Evolutionary conservation across 139 green algal species (phyloP).

Genomic region (Coccomyxa sp.): DNA sequence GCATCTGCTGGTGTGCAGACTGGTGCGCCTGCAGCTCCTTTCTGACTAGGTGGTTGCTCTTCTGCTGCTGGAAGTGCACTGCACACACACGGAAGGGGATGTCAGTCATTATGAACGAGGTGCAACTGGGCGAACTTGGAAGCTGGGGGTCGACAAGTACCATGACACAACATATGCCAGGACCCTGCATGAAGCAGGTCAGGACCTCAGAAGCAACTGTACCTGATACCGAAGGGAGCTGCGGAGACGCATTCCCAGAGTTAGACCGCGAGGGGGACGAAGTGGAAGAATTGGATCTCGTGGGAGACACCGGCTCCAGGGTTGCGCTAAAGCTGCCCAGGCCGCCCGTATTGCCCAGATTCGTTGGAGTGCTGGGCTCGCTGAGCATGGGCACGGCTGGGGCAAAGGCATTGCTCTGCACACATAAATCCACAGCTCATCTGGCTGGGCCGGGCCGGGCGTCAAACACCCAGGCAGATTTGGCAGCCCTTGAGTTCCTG

Average conservation of each 20-base stretch:
- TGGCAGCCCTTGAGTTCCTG: too few species aligned
- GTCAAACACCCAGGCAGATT: too few species aligned
- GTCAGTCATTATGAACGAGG: too few species aligned
- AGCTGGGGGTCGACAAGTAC: too few species aligned
- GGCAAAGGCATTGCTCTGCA: neutral
- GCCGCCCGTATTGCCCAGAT: neutral
- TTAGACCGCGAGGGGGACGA: constrained; percentile 3
- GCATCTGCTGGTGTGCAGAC: constrained; percentile 36
- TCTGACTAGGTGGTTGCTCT: constrained; percentile 23
- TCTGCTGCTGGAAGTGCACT: constrained; percentile 26
- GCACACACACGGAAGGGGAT: neutral
- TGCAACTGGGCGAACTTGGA: too few species aligned
- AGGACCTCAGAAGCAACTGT: too few species aligned
- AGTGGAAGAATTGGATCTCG: constrained; percentile 15
- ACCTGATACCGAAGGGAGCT: too few species aligned
- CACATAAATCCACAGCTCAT: too few species aligned
- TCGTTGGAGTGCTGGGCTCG: neutral
- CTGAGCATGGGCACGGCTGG: neutral
- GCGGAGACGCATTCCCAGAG: neutral
- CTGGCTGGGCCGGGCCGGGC: too few species aligned
- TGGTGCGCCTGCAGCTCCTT: constrained; percentile 26
- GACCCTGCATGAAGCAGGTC: too few species aligned
- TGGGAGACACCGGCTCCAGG: constrained; percentile 10
- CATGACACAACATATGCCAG: too few species aligned
- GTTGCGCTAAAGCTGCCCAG: neutral